These are phyloP conservation scores for Catharanthus roseus DNA, from an alignment of 257 asterid genomes.

Conservation along the genomic window DNA sequence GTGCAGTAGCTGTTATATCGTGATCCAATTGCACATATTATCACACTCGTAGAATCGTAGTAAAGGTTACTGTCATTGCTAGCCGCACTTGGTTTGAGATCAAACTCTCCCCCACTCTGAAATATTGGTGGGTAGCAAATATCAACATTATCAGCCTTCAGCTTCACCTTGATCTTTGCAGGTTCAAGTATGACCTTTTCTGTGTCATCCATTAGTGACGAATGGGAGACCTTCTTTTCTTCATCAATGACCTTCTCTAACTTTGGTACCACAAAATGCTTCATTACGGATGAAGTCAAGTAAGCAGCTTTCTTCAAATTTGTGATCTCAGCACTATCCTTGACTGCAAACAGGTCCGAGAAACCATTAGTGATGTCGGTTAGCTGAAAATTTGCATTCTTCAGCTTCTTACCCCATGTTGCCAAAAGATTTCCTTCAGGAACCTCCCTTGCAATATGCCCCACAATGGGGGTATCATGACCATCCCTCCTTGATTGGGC, in stretches of 20 bases:
- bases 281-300: slow-evolving; percentile 18
- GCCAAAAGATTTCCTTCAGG: slow-evolving; percentile 24
- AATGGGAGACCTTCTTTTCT: slow-evolving; percentile 21
- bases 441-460: slow-evolving; percentile 19
- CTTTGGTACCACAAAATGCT: slow-evolving; percentile 24
- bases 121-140: slow-evolving; percentile 26
- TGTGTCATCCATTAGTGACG: slow-evolving; percentile 17
- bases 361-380: slow-evolving; percentile 18
- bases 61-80: slow-evolving; percentile 12
- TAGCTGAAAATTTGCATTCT: slow-evolving; percentile 16
- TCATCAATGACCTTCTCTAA: slow-evolving; percentile 23
- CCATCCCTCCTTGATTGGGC: slow-evolving; percentile 13
- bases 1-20: slow-evolving; percentile 17
- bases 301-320: slow-evolving; percentile 23
- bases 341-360: slow-evolving; percentile 18
- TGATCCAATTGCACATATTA: slow-evolving; percentile 16
- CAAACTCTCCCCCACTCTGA: slow-evolving; percentile 19
- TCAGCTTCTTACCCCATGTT: slow-evolving; percentile 15
- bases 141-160: slow-evolving; percentile 22
- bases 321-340: slow-evolving; percentile 18
- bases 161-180: slow-evolving; percentile 18
- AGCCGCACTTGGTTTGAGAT: slow-evolving; percentile 13
- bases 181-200: slow-evolving; percentile 23
- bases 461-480: slow-evolving; percentile 10
- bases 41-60: slow-evolving; percentile 17